Evolutionary conservation across 129 eudicot species (phyloP), one percentile per base, ranked within the genome.

Genomic region (Kitagawia praeruptora): DNA sequence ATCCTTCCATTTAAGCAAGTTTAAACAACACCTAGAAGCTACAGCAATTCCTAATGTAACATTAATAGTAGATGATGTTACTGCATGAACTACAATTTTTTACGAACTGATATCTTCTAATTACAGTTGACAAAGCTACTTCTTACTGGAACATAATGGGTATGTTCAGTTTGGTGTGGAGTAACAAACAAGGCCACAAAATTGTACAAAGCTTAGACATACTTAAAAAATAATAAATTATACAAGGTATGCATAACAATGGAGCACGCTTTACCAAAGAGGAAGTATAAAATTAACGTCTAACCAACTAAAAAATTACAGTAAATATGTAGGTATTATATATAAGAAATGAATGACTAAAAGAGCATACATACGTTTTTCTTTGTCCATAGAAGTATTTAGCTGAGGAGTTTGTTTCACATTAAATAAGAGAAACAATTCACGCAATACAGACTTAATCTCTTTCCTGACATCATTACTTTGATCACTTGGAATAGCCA

Each of bases 371-470:
- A 66, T 78, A 91, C 98, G 82, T 87, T 92, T 88, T 75, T 77
- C 91, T 82, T 89, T 88, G 81, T 78, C 80, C 41, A 63, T 82
- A 38, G 91, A 49, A 82, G 92, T 79, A 82, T 86, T 75, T 80
- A 88, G 85, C 76, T 71, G 79, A 45, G 69, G 70, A 66, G 54
- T 77, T 53, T 82, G 81, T 80, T 86, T 87, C 58, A 80, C 75
- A 67, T 89, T 85, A 85, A 90, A 78, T 80, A 85, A 48, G 45
- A 82, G 72, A 51, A 91, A 84, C 76, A 92, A 79, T 86, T 88
- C 91, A 45, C 78, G 89, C 71, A 94, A 80, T 46, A 48, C 89
- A 45, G 86, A 86, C 82, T 81, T 90, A 37, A 90, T 90, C 85
- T 94, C 91, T 85, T 88, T 89, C 81, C 76, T 80, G 42, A 77